Conservation (phyloP, 257 asterid genomes). For the Lithospermum erythrorhizon region DNA sequence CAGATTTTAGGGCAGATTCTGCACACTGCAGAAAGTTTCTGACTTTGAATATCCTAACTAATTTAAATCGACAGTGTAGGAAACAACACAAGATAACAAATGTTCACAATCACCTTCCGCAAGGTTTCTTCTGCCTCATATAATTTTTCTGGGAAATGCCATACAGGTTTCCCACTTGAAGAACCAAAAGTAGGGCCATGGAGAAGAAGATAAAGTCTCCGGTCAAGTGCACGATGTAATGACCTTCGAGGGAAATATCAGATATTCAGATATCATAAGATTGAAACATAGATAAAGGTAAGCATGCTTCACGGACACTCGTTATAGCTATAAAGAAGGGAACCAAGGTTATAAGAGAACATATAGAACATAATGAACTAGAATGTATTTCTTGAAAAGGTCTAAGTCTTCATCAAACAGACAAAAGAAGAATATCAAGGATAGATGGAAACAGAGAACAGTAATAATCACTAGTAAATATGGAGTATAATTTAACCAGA, state of each 20-base stretch:
- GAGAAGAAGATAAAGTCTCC: constrained; percentile 82
- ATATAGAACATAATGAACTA: no score
- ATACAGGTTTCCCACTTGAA: constrained; percentile 40
- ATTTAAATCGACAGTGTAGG: constrained; percentile 5
- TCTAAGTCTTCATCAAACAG: background rate
- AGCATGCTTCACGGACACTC: background rate
- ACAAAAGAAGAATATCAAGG: no score
- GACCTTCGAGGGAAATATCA: constrained; percentile 42
- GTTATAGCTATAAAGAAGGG: no score
- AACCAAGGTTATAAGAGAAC: no score
- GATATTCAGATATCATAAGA: background rate
- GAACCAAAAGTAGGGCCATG: constrained; percentile 46
- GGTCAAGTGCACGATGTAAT: constrained; percentile 77
- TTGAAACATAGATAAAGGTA: background rate
- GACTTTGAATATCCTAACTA: constrained; percentile 1
- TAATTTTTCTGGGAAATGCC: constrained; percentile 93
- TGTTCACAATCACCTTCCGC: constrained; percentile 46
- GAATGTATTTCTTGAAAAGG: background rate
- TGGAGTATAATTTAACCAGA: no score
- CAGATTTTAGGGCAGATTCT: constrained; percentile 71
- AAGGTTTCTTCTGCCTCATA: constrained; percentile 63
- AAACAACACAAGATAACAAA: background rate
- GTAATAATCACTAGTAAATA: no score
- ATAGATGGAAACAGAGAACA: no score
- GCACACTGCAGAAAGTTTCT: constrained; percentile 60